Evolutionary conservation across 2,329 filamentous ascomycete species (phyloP).

Genomic region (Geoglossum cookeanum): DNA sequence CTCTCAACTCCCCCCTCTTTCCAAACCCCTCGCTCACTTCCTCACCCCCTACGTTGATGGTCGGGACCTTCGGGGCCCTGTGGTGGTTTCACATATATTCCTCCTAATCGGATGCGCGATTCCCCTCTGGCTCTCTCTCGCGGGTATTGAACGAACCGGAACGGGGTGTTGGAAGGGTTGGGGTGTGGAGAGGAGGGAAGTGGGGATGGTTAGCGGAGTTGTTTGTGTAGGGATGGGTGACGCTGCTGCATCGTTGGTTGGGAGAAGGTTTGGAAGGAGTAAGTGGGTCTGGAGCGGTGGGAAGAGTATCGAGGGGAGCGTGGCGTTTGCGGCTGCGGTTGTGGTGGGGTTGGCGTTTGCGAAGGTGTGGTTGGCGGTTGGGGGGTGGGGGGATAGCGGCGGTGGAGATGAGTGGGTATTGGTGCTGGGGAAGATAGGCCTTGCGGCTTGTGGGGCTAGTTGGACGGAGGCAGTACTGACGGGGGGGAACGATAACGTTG

Average conservation of each 20-base stretch:
- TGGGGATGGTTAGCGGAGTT: constrained; percentile 81
- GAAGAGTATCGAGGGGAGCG: constrained; percentile 75
- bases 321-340: constrained; percentile 69
- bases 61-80: constrained; percentile 75
- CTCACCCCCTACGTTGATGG: constrained; percentile 89
- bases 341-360: constrained; percentile 51
- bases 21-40: constrained; percentile 68
- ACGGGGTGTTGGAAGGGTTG: constrained; percentile 41
- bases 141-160: constrained; percentile 37
- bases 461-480: constrained; percentile 89
- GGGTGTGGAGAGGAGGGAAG: constrained; percentile 51
- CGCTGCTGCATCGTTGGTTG: constrained; percentile 77
- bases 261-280: constrained; percentile 61
- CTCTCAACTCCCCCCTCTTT: constrained; percentile 77
- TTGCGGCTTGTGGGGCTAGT: constrained; percentile 66
- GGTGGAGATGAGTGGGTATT: neutral
- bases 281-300: constrained; percentile 97
- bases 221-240: constrained; percentile 92
- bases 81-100: constrained; percentile 93
- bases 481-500: constrained; percentile 94
- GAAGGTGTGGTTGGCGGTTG: constrained; percentile 54
- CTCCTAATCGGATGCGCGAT: constrained; percentile 88
- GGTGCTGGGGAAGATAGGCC: constrained; percentile 34
- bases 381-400: constrained; percentile 40
- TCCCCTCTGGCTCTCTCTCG: constrained; percentile 75